Evolutionary conservation across 2,329 filamentous ascomycete genomes (phyloP), one percentile per base, ranked within the genome.

Genomic region (Fusarium beomiforme): DNA sequence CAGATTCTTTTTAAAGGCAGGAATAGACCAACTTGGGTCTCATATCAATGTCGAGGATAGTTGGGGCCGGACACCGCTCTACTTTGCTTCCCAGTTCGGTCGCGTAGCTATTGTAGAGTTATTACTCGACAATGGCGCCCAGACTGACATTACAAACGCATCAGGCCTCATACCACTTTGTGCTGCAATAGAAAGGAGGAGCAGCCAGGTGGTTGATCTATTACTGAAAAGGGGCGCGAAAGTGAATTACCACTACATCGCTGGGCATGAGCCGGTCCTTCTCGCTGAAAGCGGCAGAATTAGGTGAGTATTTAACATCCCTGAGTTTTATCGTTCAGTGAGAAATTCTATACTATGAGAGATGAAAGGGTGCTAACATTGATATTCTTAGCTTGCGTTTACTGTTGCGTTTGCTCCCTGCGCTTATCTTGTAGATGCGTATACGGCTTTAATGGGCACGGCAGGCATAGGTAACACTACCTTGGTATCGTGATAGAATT

Each of bases 81-180:
- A 12, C 12, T 1, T 43, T 24, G 41, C 41, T 4, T 21, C 41
- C 7, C 1, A 0, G 9, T 9, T 1, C 17, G 42, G 23, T 19
- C 42, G 13, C 5, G 4, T 8, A 10, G 6, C 23, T 8, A 5
- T 44, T 4, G 13, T 44, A 11, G 9, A 26, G 5, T 26, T 8
- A 12, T 23, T 44, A 19, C 11, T 44, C 5, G 42, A 43, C 1
- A 19, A 21, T 23, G 39, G 39, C 39, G 39, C 17, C 17, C 19
- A 12, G 10, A 12, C 13, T 19, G 6, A 21, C 13, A 11, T 19
- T n/a, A 8, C 8, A 39, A 19, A 39, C 17, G 7, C 9, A 8
- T 12, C 2, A 8, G 19, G 10, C n/a, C 1, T 8, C 8, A 43
- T 23, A 2, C 42, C 42, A 4, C 23, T 43, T 12, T 26, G 10